Conservation (phyloP, 768 basidiomycete species). For the Calocybe indica region DNA sequence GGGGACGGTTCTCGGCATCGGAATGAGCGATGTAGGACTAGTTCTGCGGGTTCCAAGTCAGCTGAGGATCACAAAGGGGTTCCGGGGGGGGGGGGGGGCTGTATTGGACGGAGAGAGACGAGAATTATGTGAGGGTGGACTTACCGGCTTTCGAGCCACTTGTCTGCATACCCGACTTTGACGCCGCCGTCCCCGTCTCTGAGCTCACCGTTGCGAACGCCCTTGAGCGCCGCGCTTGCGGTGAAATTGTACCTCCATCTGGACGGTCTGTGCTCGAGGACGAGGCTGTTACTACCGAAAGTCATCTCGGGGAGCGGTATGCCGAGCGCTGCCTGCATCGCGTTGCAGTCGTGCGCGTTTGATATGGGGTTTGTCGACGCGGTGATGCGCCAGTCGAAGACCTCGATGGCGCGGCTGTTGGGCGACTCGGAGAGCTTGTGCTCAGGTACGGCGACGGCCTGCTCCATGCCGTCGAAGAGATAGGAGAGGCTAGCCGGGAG, state of each 20-base stretch:
- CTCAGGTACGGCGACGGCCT: conserved; percentile 43
- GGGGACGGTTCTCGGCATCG: conserved; percentile 63
- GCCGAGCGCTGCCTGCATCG: conserved; percentile 54
- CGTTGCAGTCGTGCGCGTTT: conserved; percentile 69
- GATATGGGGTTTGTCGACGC: conserved; percentile 75
- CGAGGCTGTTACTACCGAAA: conserved; percentile 79
- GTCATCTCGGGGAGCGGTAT: conserved; percentile 96
- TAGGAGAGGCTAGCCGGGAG: conserved; percentile 3
- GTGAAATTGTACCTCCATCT: conserved; percentile 66
- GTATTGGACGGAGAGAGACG: conserved; percentile 1
- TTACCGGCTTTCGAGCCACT: conserved; percentile 88
- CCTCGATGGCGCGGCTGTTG: conserved; percentile 61
- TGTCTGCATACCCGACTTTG: conserved; percentile 91
- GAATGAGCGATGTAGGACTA: conserved; percentile 53
- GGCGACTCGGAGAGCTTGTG: conserved; percentile 68
- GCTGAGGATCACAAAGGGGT: neutral
- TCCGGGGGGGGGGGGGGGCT: neutral
- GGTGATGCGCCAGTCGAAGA: conserved; percentile 65
- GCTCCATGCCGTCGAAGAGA: conserved; percentile 23
- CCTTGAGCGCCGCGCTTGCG: conserved; percentile 58
- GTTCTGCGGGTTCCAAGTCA: conserved; percentile 37
- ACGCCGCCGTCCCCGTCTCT: conserved; percentile 84
- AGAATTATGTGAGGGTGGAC: conserved; percentile 6
- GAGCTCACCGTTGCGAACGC: conserved; percentile 73
- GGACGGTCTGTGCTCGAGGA: conserved; percentile 56